These are phyloP conservation scores for Lecanosticta acicola DNA, from an alignment of 2,329 filamentous ascomycete species.

Conservation along the genomic window DNA sequence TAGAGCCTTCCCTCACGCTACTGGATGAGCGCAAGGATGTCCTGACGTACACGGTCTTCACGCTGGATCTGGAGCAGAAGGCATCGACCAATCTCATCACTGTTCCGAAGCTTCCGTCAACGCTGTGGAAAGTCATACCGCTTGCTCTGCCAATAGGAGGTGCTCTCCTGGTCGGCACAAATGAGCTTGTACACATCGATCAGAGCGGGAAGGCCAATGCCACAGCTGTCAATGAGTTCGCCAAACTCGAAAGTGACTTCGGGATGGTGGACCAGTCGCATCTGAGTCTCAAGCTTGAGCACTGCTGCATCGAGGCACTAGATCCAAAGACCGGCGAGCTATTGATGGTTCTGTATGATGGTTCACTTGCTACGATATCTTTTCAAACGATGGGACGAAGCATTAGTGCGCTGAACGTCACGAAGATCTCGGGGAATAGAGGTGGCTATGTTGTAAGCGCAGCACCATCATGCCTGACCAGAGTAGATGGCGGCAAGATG, in stretches of 20 bases:
- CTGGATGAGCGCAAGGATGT: slow-evolving; percentile 73
- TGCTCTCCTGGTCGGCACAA: slow-evolving; percentile 76
- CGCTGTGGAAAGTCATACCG: slow-evolving; percentile 75
- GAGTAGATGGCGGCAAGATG: slow-evolving; percentile 61
- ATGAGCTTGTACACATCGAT: slow-evolving; percentile 91
- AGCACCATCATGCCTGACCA: slow-evolving; percentile 63
- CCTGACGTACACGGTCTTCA: slow-evolving; percentile 88
- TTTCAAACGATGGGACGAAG: slow-evolving; percentile 88
- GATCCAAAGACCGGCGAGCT: slow-evolving; percentile 74
- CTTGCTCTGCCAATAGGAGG: slow-evolving; percentile 83
- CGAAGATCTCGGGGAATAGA: slow-evolving; percentile 55
- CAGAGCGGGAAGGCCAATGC: slow-evolving; percentile 92
- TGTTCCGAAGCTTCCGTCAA: slow-evolving; percentile 76
- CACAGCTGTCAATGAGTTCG: slow-evolving; percentile 86
- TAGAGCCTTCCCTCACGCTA: slow-evolving; percentile 67
- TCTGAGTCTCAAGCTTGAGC: slow-evolving; percentile 72
- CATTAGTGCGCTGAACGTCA: slow-evolving; percentile 78
- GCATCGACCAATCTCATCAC: slow-evolving; percentile 90
- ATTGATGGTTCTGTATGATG: slow-evolving; percentile 72
- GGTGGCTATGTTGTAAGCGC: slow-evolving; percentile 59
- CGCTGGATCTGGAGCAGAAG: slow-evolving; percentile 84
- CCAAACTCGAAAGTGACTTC: slow-evolving; percentile 75
- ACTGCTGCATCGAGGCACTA: slow-evolving; percentile 69
- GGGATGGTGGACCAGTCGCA: slow-evolving; percentile 80
- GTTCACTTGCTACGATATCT: slow-evolving; percentile 66